These are phyloP conservation scores for Favolaschia claudopus DNA, from an alignment of 768 basidiomycete species.

Conservation along the genomic window DNA sequence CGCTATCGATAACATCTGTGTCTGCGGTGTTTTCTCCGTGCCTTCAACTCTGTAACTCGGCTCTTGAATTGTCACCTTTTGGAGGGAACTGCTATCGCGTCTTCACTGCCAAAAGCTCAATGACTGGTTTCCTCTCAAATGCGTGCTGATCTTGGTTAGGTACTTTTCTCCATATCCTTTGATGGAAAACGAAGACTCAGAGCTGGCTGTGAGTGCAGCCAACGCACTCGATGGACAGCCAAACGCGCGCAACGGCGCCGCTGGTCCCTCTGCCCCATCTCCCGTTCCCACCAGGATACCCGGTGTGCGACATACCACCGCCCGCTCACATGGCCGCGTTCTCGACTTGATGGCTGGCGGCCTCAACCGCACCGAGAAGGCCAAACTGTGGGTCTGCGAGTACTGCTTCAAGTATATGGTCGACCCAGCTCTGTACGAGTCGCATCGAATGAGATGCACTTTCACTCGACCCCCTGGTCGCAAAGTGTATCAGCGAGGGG, in stretches of 20 bases:
- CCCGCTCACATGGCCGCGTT: conserved; percentile 74
- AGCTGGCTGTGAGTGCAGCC: conserved; percentile 37
- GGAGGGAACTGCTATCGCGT: too few species aligned
- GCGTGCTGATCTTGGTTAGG: conserved; percentile 50
- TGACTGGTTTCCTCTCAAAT: background rate
- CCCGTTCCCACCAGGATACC: conserved; percentile 52
- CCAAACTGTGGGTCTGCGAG: conserved; percentile 84
- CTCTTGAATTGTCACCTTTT: too few species aligned
- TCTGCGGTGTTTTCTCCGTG: background rate
- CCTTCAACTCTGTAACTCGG: too few species aligned
- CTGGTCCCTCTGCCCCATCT: conserved; percentile 26
- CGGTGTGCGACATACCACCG: conserved; percentile 56
- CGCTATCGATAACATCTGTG: too few species aligned
- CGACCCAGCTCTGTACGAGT: conserved; percentile 71
- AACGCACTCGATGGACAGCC: conserved; percentile 29
- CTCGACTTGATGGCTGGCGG: conserved; percentile 77
- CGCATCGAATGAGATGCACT: conserved; percentile 75
- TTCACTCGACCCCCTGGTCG: conserved; percentile 81
- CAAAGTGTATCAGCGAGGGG: conserved; percentile 90
- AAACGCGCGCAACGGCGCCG: conserved; percentile 26
- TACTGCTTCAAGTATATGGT: conserved; percentile 98
- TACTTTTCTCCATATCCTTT: conserved; percentile 95
- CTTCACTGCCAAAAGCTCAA: too few species aligned
- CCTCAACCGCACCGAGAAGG: conserved; percentile 59
- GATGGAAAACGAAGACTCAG: conserved; percentile 70